A percentile compares a stretch with the other conserved stretches of the same genome.
These are phyloP conservation scores for Naematelia aurantialba DNA, from an alignment of 768 basidiomycete species.

Conservation along the genomic window DNA sequence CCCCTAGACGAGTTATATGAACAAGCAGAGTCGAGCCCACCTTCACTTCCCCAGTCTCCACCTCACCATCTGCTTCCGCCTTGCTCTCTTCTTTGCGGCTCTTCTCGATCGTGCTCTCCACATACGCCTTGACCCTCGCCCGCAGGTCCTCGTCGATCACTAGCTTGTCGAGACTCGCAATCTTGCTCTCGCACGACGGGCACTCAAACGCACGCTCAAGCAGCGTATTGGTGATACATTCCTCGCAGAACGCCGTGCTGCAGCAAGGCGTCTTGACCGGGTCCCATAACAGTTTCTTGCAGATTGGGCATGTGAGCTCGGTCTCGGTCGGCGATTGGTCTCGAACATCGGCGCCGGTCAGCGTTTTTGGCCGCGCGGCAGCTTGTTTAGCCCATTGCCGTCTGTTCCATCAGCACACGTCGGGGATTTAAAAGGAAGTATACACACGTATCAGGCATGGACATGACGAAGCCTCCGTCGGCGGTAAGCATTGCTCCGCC, in stretches of 20 bases:
- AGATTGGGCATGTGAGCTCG: conserved; percentile 79
- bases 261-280: conserved; percentile 96
- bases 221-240: conserved; percentile 90
- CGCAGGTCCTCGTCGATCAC: conserved; percentile 73
- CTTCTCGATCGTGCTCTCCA: conserved; percentile 57
- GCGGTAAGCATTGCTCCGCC: conserved; percentile 98
- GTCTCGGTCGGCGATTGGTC: conserved; percentile 72
- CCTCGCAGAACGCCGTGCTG: conserved; percentile 85
- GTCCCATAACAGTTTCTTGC: conserved; percentile 87
- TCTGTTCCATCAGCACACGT: conserved; percentile 53
- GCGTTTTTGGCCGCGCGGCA: conserved; percentile 61
- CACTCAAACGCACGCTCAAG: conserved; percentile 93
- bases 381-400: conserved; percentile 89
- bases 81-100: conserved; percentile 41
- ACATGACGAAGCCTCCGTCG: conserved; percentile 95
- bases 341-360: conserved; percentile 84
- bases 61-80: conserved; percentile 13
- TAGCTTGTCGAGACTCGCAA: conserved; percentile 83
- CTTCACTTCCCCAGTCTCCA: conserved; percentile 62
- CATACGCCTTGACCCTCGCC: conserved; percentile 72
- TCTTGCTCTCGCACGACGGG: conserved; percentile 81
- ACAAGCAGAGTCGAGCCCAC: conserved; percentile 4
- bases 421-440: not conserved
- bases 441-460: conserved; percentile 89
- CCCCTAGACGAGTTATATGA: not conserved